phyloP scores from a whole-genome alignment of 768 basidiomycete species.

The Collybiopsis confluens region DNA sequence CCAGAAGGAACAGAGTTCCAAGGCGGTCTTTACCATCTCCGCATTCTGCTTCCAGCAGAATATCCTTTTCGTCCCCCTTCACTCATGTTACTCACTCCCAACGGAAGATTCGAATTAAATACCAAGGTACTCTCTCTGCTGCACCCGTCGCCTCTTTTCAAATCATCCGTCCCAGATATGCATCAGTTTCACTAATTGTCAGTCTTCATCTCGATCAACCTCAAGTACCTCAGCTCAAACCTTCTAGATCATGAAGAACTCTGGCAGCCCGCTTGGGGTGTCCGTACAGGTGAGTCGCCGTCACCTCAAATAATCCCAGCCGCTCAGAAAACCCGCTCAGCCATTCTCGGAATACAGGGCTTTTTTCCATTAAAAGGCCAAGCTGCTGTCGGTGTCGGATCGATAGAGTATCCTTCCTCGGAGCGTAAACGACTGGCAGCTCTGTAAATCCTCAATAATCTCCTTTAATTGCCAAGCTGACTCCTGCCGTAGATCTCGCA shows the following conservation, averaged over 20 bases:
- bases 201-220: slow-evolving; percentile 21
- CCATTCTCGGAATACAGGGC: slow-evolving; percentile 84
- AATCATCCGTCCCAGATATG: slow-evolving; percentile 57
- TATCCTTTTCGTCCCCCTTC: slow-evolving; percentile 97
- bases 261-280: slow-evolving; percentile 99
- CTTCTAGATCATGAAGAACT: slow-evolving; percentile 83
- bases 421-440: slow-evolving; percentile 78
- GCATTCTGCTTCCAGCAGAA: slow-evolving; percentile 85
- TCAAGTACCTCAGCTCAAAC: background rate
- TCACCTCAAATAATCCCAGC: background rate
- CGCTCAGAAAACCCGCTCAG: slow-evolving; percentile 28
- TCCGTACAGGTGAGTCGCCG: slow-evolving; percentile 70
- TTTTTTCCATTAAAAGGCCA: slow-evolving; percentile 90
- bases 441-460: too few species aligned
- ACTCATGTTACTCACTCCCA: slow-evolving; percentile 93
- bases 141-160: background rate
- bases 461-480: too few species aligned
- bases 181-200: slow-evolving; percentile 89
- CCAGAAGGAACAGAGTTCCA: slow-evolving; percentile 86
- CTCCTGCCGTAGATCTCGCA: slow-evolving; percentile 70
- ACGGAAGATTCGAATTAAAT: slow-evolving; percentile 94
- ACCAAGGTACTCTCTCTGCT: slow-evolving; percentile 64
- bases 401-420: slow-evolving; percentile 68
- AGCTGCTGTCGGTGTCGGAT: slow-evolving; percentile 82
- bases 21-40: slow-evolving; percentile 94